phyloP scores from a whole-genome alignment of 208 protist genomes.

The Porcisia hertigi region DNA sequence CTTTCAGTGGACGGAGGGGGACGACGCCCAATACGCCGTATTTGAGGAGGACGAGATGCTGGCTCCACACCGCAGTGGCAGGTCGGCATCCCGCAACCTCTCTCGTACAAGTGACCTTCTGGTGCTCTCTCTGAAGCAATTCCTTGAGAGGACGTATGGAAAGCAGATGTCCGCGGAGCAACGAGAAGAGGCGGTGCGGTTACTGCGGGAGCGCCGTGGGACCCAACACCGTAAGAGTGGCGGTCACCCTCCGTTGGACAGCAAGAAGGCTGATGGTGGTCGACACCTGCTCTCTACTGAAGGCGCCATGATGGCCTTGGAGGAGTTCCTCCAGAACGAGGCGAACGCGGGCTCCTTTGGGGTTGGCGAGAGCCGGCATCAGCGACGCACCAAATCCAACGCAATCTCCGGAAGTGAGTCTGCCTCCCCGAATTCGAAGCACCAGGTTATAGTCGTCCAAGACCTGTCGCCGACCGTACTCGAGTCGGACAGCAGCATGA shows the following conservation, averaged over 20 bases:
- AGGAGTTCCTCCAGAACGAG: background rate
- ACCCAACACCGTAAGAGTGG: conserved; percentile 9
- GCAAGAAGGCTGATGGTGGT: background rate
- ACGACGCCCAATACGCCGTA: background rate
- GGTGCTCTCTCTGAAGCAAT: conserved; percentile 9
- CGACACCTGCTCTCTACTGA: background rate
- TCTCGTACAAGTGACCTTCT: background rate
- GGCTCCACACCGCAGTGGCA: background rate
- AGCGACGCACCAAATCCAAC: background rate
- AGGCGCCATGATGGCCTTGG: background rate
- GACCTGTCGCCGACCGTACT: background rate
- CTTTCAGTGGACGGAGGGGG: conserved; percentile 12
- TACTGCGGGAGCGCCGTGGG: conserved; percentile 31
- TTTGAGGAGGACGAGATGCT: background rate
- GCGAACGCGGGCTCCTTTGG: background rate
- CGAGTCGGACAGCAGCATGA: background rate
- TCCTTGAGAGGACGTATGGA: conserved; percentile 45
- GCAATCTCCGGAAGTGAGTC: background rate
- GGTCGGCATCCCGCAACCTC: background rate
- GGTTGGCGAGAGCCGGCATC: background rate
- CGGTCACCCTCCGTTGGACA: background rate
- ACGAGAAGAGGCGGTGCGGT: conserved; percentile 26
- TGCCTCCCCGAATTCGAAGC: background rate
- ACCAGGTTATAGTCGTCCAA: background rate
- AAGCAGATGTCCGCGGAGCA: conserved; percentile 37